Base-by-base conservation (phyloP, 2,329 filamentous ascomycete genomes). In the Escovopsis sp. region DNA sequence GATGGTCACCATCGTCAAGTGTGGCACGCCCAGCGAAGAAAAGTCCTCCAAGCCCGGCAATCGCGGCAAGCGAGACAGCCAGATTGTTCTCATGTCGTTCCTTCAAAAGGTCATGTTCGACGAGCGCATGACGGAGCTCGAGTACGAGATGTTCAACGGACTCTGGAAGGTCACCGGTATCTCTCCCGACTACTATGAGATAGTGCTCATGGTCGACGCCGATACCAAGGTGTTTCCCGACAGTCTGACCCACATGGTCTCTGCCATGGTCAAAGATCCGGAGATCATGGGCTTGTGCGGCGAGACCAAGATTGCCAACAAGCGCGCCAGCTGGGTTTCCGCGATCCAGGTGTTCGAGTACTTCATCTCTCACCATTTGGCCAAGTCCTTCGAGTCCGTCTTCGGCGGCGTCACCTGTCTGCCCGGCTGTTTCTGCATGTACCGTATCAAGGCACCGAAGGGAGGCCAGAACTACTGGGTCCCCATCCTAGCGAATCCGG, bases 71-170 rank as follows among this genome's bases (percentile, higher is more conserved):
- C 84, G 90, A 55, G 90, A 98, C 68, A 94, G 85, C 65, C 90
- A 98, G 58, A 94, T 98, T 52, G 90, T 98, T 48, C 70, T 98
- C 45, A 98, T 98, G 90, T 94, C 87, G 5, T 98, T 98, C 70
- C 65, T 98, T 47, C 90, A 98, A 55, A 98, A 98, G 65, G 90
- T 98, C 53, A 98, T 98, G 90, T 98, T 98, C 50, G 90, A 98
- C 55, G 92, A 98, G 62, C 82, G 90, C 42, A 98, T 98, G 90
- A 98, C 92, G 14, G 88, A 98, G 58, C 78, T 98, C 35, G 90
- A 98, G 57, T 98, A 86, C 52, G 90, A 98, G 55, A 96, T 98
- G 83, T 98, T 98, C 67, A 98, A 96, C 55, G 90, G 90, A 36
- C 70, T 98, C 43, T 98, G 88, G 87, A 94, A 94, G 58, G 84